phyloP scores from a whole-genome alignment of 768 basidiomycete species.

The Mycena latifolia region DNA sequence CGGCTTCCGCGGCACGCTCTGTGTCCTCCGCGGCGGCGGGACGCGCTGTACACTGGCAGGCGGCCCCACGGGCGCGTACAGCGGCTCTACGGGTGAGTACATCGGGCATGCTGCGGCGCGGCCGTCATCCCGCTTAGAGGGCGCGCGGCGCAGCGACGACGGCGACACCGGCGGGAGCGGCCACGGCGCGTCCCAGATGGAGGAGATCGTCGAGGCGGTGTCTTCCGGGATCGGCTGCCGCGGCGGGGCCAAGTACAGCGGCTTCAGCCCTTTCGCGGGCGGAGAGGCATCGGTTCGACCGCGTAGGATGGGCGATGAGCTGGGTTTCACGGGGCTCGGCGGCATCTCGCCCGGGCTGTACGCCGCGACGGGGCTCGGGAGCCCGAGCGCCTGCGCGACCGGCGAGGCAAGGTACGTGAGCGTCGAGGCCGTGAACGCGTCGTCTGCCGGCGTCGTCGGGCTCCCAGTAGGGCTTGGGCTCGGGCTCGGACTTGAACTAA shows the following conservation, averaged over 20 bases:
- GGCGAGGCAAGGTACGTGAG: slow-evolving; percentile 60
- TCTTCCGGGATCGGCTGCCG: slow-evolving; percentile 45
- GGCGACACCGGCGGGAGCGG: slow-evolving; percentile 47
- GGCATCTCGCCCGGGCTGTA: slow-evolving; percentile 28
- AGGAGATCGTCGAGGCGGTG: slow-evolving; percentile 50
- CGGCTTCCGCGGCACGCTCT: slow-evolving; percentile 9
- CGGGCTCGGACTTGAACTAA: not conserved
- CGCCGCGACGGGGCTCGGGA: slow-evolving; percentile 43
- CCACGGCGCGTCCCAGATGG: slow-evolving; percentile 55
- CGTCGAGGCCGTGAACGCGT: slow-evolving; percentile 57
- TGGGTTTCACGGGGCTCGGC: not conserved
- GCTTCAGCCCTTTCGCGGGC: too few species aligned
- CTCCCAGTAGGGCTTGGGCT: slow-evolving; percentile 22
- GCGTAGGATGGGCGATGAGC: too few species aligned
- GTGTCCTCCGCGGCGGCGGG: not conserved
- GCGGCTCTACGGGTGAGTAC: slow-evolving; percentile 17
- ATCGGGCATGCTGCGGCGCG: slow-evolving; percentile 3
- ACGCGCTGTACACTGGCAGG: not conserved
- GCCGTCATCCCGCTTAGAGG: too few species aligned
- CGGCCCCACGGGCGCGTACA: not conserved
- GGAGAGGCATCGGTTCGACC: too few species aligned
- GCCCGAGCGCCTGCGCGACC: slow-evolving; percentile 56
- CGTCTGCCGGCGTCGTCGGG: slow-evolving; percentile 44
- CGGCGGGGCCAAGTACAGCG: slow-evolving; percentile 20
- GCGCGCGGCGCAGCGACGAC: not conserved